Evolutionary conservation across 2,329 filamentous ascomycete species (phyloP).

Genomic region (Sporothrix inflata): DNA sequence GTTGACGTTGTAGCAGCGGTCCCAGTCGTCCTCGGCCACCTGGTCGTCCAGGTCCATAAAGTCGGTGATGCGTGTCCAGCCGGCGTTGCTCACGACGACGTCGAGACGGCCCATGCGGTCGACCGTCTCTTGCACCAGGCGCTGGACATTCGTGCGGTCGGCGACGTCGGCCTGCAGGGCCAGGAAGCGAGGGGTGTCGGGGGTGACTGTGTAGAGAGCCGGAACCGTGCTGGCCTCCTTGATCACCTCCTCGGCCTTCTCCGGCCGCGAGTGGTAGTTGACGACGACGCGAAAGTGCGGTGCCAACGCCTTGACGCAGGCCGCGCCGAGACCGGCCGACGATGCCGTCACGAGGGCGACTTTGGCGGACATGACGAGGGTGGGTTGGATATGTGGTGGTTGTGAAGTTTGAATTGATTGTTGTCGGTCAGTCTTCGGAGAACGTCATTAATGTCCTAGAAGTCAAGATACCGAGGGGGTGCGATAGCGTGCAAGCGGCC

Average conservation of each 20-base stretch:
- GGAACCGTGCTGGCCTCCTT: conserved; percentile 42
- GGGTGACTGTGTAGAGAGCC: too few species aligned
- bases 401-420: too few species aligned
- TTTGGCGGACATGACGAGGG: neutral
- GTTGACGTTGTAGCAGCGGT: conserved; percentile 62
- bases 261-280: conserved; percentile 69
- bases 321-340: conserved; percentile 69
- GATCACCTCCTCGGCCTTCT: conserved; percentile 62
- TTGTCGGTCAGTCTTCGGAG: too few species aligned
- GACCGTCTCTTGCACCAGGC: conserved; percentile 62
- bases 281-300: conserved; percentile 72
- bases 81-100: conserved; percentile 75
- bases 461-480: too few species aligned
- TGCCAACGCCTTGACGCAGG: conserved; percentile 49
- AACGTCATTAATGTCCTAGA: too few species aligned
- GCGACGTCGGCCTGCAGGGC: conserved; percentile 69
- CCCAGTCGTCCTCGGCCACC: conserved; percentile 60
- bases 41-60: conserved; percentile 56
- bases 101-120: conserved; percentile 70
- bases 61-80: conserved; percentile 54
- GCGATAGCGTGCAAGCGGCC: neutral
- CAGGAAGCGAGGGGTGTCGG: conserved; percentile 42
- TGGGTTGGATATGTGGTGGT: neutral
- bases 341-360: conserved; percentile 54
- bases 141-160: conserved; percentile 59